Conservation (phyloP, 768 basidiomycete species). For the Rubroboletus satanas region DNA sequence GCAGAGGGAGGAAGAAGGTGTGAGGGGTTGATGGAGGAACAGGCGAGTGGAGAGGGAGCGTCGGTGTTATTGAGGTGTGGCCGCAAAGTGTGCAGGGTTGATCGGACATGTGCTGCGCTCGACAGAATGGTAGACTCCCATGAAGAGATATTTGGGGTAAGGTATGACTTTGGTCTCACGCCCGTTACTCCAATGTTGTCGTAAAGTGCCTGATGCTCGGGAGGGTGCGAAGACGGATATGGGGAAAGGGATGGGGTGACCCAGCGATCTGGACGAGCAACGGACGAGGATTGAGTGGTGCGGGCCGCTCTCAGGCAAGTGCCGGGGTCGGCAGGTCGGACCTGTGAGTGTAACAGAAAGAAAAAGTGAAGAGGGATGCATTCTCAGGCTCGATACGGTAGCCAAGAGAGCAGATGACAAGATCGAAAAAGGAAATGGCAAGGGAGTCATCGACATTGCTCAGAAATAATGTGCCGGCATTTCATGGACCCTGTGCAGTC, state of each 20-base stretch:
- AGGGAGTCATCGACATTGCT: neutral
- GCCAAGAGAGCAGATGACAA: neutral
- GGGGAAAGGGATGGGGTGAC: constrained; percentile 2
- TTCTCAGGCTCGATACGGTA: constrained; percentile 11
- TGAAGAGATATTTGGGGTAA: constrained; percentile 7
- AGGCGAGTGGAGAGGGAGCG: neutral
- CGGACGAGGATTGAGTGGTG: neutral
- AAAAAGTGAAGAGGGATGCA: too few species aligned
- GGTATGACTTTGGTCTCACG: constrained; percentile 11
- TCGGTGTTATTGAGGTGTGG: constrained; percentile 1
- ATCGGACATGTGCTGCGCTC: constrained; percentile 6
- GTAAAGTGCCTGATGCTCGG: constrained; percentile 19
- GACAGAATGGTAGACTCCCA: neutral
- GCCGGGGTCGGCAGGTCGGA: neutral
- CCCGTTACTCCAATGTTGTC: constrained; percentile 7
- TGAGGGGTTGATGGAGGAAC: neutral
- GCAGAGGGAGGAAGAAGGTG: constrained; percentile 17
- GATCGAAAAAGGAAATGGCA: constrained; percentile 13
- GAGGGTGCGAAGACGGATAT: neutral
- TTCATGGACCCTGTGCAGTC: constrained; percentile 2
- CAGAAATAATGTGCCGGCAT: constrained; percentile 8
- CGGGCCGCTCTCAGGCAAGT: neutral
- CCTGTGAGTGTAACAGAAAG: neutral
- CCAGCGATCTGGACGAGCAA: neutral
- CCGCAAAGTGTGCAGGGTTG: constrained; percentile 8